Conservation (phyloP, 805 yeast genomes). For the Candida broadrunensis region DNA sequence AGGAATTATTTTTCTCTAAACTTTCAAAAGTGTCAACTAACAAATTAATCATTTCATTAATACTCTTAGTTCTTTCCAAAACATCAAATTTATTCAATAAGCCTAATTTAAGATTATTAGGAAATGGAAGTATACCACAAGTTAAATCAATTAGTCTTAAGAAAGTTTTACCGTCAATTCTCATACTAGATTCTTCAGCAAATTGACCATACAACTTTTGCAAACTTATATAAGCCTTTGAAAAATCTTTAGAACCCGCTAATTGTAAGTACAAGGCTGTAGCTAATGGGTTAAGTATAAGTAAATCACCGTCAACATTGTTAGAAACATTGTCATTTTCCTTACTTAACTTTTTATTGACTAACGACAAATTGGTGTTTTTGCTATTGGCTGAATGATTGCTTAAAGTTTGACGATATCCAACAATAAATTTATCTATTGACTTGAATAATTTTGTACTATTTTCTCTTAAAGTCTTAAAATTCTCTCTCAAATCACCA, state of each 20-base stretch:
- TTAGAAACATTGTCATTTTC: conserved; percentile 5
- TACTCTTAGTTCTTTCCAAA: conserved; percentile 28
- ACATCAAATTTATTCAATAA: conserved; percentile 33
- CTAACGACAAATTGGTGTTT: conserved; percentile 5
- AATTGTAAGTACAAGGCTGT: conserved; percentile 56
- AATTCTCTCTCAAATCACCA: conserved; percentile 12
- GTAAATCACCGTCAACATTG: conserved; percentile 23
- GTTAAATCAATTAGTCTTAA: conserved; percentile 42
- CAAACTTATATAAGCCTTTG: conserved; percentile 40
- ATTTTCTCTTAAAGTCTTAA: conserved; percentile 17
- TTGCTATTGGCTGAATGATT: conserved; percentile 6
- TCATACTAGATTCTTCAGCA: conserved; percentile 10
- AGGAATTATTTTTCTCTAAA: conserved; percentile 26
- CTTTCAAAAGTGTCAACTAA: conserved; percentile 37
- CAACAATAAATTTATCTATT: conserved; percentile 38
- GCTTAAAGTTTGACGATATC: conserved; percentile 32
- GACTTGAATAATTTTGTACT: conserved; percentile 22
- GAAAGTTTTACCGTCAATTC: conserved; percentile 22
- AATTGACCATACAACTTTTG: conserved; percentile 31
- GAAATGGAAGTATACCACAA: conserved; percentile 50
- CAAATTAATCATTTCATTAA: conserved; percentile 27
- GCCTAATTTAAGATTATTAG: conserved; percentile 38
- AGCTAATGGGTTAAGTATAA: conserved; percentile 59
- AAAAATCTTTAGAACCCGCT: conserved; percentile 44
- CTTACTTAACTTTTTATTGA: conserved; percentile 14